phyloP scores from a whole-genome alignment of 1,284 basidiomycete species.

The Apiotrichum laibachii region DNA sequence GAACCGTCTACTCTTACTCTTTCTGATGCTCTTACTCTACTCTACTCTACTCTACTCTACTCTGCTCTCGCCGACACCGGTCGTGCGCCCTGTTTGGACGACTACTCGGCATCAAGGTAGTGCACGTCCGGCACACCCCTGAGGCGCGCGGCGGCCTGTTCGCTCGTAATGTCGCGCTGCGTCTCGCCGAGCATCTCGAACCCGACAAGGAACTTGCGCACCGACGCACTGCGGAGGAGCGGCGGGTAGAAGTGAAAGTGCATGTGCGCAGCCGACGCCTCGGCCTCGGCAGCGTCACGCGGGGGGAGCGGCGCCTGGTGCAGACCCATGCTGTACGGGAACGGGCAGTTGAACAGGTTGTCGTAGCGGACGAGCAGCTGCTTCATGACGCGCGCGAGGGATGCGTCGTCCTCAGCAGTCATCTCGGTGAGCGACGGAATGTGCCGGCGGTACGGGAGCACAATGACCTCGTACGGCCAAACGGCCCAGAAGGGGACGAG shows the following conservation, averaged over 20 bases:
- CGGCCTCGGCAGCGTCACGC: slow-evolving; percentile 8
- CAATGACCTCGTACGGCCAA: slow-evolving; percentile 90
- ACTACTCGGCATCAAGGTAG: slow-evolving; percentile 51
- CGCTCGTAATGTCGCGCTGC: slow-evolving; percentile 85
- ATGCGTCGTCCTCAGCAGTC: slow-evolving; percentile 59
- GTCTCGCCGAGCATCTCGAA: slow-evolving; percentile 90
- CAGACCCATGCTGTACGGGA: slow-evolving; percentile 96
- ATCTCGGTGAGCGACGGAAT: slow-evolving; percentile 67
- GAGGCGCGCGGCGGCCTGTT: slow-evolving; percentile 75
- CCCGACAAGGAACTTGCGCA: slow-evolving; percentile 90
- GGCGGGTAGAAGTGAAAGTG: slow-evolving; percentile 91
- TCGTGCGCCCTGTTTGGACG: no score
- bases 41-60: no score
- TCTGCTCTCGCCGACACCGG: no score
- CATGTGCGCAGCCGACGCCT: slow-evolving; percentile 63
- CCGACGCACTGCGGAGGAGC: slow-evolving; percentile 72
- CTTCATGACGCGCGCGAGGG: slow-evolving; percentile 67
- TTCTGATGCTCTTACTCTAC: no score
- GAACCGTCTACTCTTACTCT: no score
- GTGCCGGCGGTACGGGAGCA: slow-evolving; percentile 74
- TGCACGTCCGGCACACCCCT: slow-evolving; percentile 58
- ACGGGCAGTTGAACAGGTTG: slow-evolving; percentile 79
- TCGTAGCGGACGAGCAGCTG: slow-evolving; percentile 73
- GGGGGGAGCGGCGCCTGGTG: slow-evolving; percentile 70
- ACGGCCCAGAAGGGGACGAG: slow-evolving; percentile 94